Percentiles rank a stretch among this genome's conserved stretches.
These are phyloP conservation scores for Salix koriyanagi DNA, from an alignment of 345 rosid species.

Conservation along the genomic window DNA sequence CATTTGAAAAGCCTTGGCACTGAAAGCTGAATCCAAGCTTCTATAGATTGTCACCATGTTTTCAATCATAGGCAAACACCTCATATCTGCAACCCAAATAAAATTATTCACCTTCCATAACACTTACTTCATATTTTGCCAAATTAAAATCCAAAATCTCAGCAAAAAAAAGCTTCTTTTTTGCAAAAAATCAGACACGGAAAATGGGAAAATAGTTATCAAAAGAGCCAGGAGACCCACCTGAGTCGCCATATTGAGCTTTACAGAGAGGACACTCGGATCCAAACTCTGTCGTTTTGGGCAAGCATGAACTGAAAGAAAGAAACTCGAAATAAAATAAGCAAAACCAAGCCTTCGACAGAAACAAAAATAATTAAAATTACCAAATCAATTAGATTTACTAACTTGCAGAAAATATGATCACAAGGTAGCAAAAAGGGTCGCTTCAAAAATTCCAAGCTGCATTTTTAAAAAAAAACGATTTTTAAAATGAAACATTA, in stretches of 20 bases:
- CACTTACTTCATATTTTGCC: no score
- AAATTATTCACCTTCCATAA: no score
- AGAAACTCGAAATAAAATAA: neutral
- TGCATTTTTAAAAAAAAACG: slow-evolving; percentile 16
- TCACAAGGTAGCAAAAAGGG: slow-evolving; percentile 77
- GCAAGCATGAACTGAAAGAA: slow-evolving; percentile 54
- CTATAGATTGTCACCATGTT: slow-evolving; percentile 57
- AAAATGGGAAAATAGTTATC: neutral
- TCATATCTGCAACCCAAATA: slow-evolving; percentile 40
- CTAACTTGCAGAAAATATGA: slow-evolving; percentile 77
- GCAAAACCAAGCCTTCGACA: neutral
- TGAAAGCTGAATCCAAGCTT: slow-evolving; percentile 53
- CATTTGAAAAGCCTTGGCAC: slow-evolving; percentile 18
- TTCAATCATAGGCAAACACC: slow-evolving; percentile 49
- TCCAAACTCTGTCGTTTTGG: slow-evolving; percentile 27
- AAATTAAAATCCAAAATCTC: no score
- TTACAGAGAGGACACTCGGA: slow-evolving; percentile 56
- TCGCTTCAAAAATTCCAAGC: slow-evolving; percentile 53
- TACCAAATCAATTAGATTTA: neutral
- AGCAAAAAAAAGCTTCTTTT: no score
- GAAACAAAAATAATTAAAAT: neutral
- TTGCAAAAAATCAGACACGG: no score
- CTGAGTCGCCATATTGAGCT: slow-evolving; percentile 28
- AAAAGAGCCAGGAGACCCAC: slow-evolving; percentile 16
- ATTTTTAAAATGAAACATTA: neutral